These are phyloP conservation scores for Gloeostereum incarnatum DNA, from an alignment of 768 basidiomycete genomes.

Conservation along the genomic window DNA sequence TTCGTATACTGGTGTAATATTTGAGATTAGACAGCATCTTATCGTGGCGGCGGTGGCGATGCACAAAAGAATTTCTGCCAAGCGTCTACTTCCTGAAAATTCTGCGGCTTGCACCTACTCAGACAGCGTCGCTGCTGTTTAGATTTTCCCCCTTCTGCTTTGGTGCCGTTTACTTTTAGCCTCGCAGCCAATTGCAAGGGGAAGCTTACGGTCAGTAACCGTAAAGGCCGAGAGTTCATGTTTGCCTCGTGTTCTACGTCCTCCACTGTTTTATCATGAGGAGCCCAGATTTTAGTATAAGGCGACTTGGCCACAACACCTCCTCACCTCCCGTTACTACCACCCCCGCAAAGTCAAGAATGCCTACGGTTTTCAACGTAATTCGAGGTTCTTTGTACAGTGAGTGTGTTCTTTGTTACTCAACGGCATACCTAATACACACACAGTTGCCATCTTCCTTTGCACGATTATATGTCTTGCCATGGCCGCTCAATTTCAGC, in stretches of 20 bases:
- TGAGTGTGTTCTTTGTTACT: conserved; percentile 23
- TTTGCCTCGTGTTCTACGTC: conserved; percentile 36
- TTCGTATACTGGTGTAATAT: too few relatives aligned
- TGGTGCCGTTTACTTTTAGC: too few relatives aligned
- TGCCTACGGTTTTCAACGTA: conserved; percentile 68
- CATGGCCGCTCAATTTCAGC: conserved; percentile 72
- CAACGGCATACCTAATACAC: conserved; percentile 5
- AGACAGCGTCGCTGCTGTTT: too few relatives aligned
- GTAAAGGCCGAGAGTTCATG: conserved; percentile 20
- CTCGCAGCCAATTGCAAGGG: not conserved
- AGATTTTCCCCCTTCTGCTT: too few relatives aligned
- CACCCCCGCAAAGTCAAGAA: conserved; percentile 28
- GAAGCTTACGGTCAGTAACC: not conserved
- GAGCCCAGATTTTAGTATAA: conserved; percentile 12
- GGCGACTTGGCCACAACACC: conserved; percentile 1
- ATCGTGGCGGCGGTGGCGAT: too few relatives aligned
- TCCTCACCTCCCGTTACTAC: conserved; percentile 5
- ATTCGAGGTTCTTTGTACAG: conserved; percentile 62
- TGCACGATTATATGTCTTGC: conserved; percentile 76
- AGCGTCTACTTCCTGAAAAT: too few relatives aligned
- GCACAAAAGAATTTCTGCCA: too few relatives aligned
- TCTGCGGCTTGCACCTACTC: too few relatives aligned
- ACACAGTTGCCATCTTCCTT: conserved; percentile 52
- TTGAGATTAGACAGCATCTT: too few relatives aligned
- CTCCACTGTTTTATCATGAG: conserved; percentile 33